These are phyloP conservation scores for Saitozyma sp. DNA, from an alignment of 768 basidiomycete genomes.

Conservation along the genomic window DNA sequence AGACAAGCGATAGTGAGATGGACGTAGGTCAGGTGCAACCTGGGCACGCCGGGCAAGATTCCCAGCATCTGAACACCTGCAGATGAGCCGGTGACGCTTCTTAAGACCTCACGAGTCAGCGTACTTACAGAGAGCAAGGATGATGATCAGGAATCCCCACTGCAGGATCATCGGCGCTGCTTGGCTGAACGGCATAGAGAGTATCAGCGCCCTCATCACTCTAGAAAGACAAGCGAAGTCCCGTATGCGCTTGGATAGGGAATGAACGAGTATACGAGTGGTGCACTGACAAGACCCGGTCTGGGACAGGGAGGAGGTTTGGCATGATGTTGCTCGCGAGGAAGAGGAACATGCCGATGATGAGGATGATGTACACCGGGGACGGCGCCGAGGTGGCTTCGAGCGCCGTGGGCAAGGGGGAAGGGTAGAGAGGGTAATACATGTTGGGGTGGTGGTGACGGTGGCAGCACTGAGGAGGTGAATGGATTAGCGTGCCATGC, in stretches of 20 bases:
- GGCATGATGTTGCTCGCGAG: constrained; percentile 38
- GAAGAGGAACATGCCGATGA: constrained; percentile 41
- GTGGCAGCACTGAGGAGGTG: too few species aligned
- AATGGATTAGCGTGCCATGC: too few species aligned
- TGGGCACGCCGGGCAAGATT: constrained; percentile 35
- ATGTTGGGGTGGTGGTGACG: neutral
- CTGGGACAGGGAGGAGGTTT: constrained; percentile 27
- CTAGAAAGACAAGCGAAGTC: too few species aligned
- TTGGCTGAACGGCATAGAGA: constrained; percentile 14
- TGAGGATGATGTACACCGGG: constrained; percentile 36
- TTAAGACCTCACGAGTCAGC: neutral
- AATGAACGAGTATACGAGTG: neutral
- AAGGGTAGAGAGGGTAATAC: constrained; percentile 5
- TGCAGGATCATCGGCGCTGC: constrained; percentile 35
- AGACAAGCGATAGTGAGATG: constrained; percentile 41
- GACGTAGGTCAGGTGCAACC: constrained; percentile 45
- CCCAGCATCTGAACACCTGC: constrained; percentile 34
- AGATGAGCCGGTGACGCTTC: neutral
- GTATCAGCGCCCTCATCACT: constrained; percentile 7
- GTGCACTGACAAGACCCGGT: constrained; percentile 27
- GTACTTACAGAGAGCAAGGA: constrained; percentile 37
- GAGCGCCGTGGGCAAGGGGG: neutral
- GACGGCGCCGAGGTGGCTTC: constrained; percentile 11
- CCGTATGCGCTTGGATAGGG: too few species aligned
- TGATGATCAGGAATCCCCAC: constrained; percentile 37